These are phyloP conservation scores for Nosema muscidifuracis DNA, from an alignment of 371 early-diverging fungal species.

Conservation along the genomic window DNA sequence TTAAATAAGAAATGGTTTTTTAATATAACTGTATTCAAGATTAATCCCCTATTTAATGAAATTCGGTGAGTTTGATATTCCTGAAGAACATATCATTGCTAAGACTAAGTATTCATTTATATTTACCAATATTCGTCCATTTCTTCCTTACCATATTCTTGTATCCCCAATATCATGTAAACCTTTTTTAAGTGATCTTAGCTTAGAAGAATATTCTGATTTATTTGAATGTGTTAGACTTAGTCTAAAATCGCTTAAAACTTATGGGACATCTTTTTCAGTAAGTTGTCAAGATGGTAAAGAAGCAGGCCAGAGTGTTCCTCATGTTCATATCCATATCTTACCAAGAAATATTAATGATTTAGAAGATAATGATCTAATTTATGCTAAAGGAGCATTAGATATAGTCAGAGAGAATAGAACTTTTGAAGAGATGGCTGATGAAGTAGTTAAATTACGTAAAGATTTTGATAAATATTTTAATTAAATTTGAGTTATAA, in stretches of 20 bases:
- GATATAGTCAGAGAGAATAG: slow-evolving; percentile 33
- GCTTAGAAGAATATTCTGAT: slow-evolving; percentile 41
- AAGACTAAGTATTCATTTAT: slow-evolving; percentile 40
- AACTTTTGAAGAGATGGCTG: slow-evolving; percentile 40
- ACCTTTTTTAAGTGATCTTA: slow-evolving; percentile 27
- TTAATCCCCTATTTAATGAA: too few species aligned
- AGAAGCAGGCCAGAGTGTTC: slow-evolving; percentile 78
- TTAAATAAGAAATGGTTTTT: too few species aligned
- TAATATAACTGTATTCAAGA: too few species aligned
- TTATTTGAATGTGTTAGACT: slow-evolving; percentile 35
- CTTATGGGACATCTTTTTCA: slow-evolving; percentile 26
- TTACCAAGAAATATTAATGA: slow-evolving; percentile 76
- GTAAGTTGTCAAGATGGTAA: slow-evolving; percentile 67
- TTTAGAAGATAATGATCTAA: slow-evolving; percentile 30
- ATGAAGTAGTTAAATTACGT: slow-evolving; percentile 32
- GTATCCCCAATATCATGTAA: slow-evolving; percentile 46
- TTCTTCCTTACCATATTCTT: slow-evolving; percentile 50
- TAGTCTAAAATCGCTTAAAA: slow-evolving; percentile 7
- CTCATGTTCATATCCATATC: slow-evolving; percentile 85
- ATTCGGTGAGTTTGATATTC: slow-evolving; percentile 38
- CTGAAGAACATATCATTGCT: slow-evolving; percentile 41
- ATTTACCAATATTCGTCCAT: slow-evolving; percentile 48
- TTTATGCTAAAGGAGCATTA: slow-evolving; percentile 35
- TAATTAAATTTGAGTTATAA: too few species aligned
- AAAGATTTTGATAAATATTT: slow-evolving; percentile 14